These are phyloP conservation scores for Chenopodium formosanum DNA, from an alignment of 148 eudicot species.

Conservation along the genomic window DNA sequence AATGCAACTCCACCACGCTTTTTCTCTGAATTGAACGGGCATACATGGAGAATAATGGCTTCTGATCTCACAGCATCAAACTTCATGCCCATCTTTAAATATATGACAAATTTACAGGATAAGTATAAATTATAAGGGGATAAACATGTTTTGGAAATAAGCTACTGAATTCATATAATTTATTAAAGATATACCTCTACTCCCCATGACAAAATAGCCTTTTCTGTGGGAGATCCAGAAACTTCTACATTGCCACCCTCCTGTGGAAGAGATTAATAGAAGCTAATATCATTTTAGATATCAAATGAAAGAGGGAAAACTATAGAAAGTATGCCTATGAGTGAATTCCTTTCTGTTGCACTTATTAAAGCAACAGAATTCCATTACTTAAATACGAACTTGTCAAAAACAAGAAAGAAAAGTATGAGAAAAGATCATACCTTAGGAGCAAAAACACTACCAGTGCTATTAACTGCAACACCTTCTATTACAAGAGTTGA, in stretches of 20 bases:
- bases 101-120: neutral
- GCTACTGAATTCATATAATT: neutral
- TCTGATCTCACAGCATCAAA: slow-evolving; percentile 69
- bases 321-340: neutral
- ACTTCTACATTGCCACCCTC: slow-evolving; percentile 56
- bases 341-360: neutral
- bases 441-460: slow-evolving; percentile 75
- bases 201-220: slow-evolving; percentile 86
- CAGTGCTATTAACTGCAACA: slow-evolving; percentile 77
- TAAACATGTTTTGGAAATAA: neutral
- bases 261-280: slow-evolving; percentile 31
- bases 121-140: slow-evolving; percentile 12
- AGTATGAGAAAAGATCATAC: slow-evolving; percentile 31
- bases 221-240: slow-evolving; percentile 96
- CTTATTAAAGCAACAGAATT: neutral
- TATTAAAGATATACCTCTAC: slow-evolving; percentile 47
- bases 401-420: neutral
- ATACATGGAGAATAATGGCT: slow-evolving; percentile 65
- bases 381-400: neutral
- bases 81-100: slow-evolving; percentile 74
- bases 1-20: slow-evolving; percentile 91
- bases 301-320: neutral
- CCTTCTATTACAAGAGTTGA: slow-evolving; percentile 67
- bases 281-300: neutral
- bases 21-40: slow-evolving; percentile 86